Conservation (phyloP, 208 protist species). For the Trypanosoma avium region DNA sequence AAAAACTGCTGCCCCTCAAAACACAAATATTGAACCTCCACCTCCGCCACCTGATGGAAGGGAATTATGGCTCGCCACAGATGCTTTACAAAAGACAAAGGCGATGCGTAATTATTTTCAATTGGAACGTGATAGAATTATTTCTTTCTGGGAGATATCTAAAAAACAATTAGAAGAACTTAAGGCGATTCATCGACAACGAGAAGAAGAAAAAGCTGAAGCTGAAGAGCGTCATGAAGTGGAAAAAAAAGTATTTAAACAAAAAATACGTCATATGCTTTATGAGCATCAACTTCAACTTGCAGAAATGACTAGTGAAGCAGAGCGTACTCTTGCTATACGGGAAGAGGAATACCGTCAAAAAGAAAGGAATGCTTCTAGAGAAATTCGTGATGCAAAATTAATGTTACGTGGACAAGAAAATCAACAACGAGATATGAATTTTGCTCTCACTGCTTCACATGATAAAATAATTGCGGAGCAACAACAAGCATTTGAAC, state of each 20-base stretch:
- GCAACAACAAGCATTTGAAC: conserved; percentile 87
- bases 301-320: conserved; percentile 85
- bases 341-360: conserved; percentile 90
- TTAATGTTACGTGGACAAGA: conserved; percentile 88
- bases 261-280: conserved; percentile 96
- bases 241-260: conserved; percentile 96
- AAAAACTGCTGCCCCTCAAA: conserved; percentile 18
- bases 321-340: conserved; percentile 83
- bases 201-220: conserved; percentile 93
- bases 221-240: conserved; percentile 93
- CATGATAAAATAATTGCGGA: conserved; percentile 88
- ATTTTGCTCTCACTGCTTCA: conserved; percentile 63
- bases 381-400: conserved; percentile 87
- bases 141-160: conserved; percentile 95
- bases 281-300: conserved; percentile 96
- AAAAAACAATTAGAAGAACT: conserved; percentile 92
- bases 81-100: conserved; percentile 92
- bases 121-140: conserved; percentile 95
- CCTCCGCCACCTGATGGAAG: conserved; percentile 46
- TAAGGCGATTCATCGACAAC: conserved; percentile 80
- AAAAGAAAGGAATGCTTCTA: conserved; percentile 71
- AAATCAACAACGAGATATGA: conserved; percentile 85
- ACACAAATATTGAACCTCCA: conserved; percentile 19
- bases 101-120: conserved; percentile 97
- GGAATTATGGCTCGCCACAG: conserved; percentile 86